phyloP scores from a whole-genome alignment of 768 basidiomycete species.

The Amanita inopinata region DNA sequence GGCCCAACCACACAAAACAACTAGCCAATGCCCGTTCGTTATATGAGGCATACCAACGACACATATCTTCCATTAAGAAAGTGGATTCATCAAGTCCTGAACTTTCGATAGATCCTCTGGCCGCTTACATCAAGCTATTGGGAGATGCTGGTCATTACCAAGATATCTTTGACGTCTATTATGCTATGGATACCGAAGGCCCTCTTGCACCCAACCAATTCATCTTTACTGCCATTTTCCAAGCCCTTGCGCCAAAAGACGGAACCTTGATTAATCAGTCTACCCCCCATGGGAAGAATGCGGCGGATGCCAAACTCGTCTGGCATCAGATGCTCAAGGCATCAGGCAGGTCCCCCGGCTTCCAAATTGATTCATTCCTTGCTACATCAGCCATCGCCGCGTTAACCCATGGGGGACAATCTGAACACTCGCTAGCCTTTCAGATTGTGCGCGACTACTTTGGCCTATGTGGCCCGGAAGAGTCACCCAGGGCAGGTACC shows the following conservation, averaged over 20 bases:
- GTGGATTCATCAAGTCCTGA: conserved; percentile 36
- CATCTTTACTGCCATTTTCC: conserved; percentile 60
- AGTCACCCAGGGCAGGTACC: conserved; percentile 26
- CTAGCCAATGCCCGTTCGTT: conserved; percentile 50
- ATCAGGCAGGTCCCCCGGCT: conserved; percentile 31
- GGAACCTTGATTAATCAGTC: conserved; percentile 18
- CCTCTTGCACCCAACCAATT: conserved; percentile 49
- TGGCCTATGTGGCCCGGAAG: conserved; percentile 43
- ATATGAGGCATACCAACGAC: conserved; percentile 47
- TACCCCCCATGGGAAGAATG: conserved; percentile 26
- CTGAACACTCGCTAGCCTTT: conserved; percentile 61
- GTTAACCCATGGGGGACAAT: conserved; percentile 41
- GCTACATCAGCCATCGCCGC: conserved; percentile 44
- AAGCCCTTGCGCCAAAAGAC: conserved; percentile 27
- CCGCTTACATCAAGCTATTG: conserved; percentile 58
- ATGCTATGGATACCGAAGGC: conserved; percentile 54
- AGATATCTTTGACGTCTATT: conserved; percentile 68
- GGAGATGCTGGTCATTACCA: conserved; percentile 50
- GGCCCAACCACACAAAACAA: conserved; percentile 50
- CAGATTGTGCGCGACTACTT: conserved; percentile 52
- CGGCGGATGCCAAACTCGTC: conserved; percentile 59
- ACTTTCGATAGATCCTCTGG: conserved; percentile 41
- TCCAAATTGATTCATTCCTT: conserved; percentile 44
- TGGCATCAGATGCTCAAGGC: conserved; percentile 59
- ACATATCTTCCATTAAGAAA: conserved; percentile 38